These are phyloP conservation scores for Mucor saturninus DNA, from an alignment of 371 early-diverging fungal species.

Conservation along the genomic window DNA sequence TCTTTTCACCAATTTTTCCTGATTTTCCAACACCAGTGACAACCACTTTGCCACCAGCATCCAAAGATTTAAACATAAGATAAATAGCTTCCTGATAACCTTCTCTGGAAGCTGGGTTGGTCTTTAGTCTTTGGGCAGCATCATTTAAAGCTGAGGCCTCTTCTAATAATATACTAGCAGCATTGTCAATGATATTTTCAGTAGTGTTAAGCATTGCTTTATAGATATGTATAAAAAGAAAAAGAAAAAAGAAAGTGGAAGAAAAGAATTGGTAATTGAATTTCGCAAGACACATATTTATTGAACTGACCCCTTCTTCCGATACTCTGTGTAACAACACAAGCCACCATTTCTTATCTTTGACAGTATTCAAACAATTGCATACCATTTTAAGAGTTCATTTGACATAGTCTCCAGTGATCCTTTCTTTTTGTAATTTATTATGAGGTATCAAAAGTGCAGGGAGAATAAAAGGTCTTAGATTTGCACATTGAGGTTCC, in stretches of 20 bases:
- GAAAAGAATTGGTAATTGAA: neutral
- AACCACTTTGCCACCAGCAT: slow-evolving; percentile 58
- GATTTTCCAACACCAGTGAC: slow-evolving; percentile 73
- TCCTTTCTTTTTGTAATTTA: no score
- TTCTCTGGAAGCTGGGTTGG: slow-evolving; percentile 23
- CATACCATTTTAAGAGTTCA: neutral
- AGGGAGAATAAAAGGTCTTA: no score
- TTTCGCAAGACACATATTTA: neutral
- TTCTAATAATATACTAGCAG: slow-evolving; percentile 31
- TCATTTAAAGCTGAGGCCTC: slow-evolving; percentile 44
- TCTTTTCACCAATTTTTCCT: slow-evolving; percentile 65
- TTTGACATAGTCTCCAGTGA: neutral
- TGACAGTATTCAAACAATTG: neutral
- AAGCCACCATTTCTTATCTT: slow-evolving; percentile 3
- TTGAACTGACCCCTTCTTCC: slow-evolving; percentile 1
- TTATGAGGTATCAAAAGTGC: no score
- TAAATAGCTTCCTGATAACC: slow-evolving; percentile 50
- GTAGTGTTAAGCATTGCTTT: slow-evolving; percentile 17
- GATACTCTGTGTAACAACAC: neutral
- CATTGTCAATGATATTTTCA: slow-evolving; percentile 26
- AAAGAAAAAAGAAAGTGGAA: neutral
- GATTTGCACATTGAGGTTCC: no score
- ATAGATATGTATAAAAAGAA: neutral
- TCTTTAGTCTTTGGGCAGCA: slow-evolving; percentile 43
- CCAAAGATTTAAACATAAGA: slow-evolving; percentile 40